Evolutionary conservation across 148 eudicot genomes (phyloP), one percentile per base, ranked within the genome.

Genomic region (Pouteria glomerata): DNA sequence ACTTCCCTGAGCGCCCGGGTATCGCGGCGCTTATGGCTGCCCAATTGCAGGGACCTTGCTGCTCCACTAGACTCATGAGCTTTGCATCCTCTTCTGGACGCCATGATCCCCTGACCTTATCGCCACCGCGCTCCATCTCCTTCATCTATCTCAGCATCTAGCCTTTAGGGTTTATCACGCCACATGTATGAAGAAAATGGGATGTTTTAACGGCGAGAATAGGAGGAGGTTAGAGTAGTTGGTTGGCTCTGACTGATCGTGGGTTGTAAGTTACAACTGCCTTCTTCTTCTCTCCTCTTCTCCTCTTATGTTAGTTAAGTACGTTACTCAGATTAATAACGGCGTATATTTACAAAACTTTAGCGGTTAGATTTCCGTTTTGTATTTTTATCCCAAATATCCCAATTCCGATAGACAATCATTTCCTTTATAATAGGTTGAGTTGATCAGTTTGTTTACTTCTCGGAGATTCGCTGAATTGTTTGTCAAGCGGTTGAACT

Each of bases 21-120:
- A 90, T 76, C 0, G 78, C 84, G 19, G 74, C 35, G 71, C 87
- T 85, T 6, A 90, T 87, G 8, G 76, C 58, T 24, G 90, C 82
- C 96, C 96, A 90, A 48, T 87, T 90, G 0, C 88, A 79, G 0
- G 96, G 82, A 0, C 96, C 96, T 5, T 85, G 88, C 47, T 82
- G 50, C 14, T 84, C 80, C 27, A 87, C 92, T 3, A 88, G 70
- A 69, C 75, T 76, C 1, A 52, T 52, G n/a, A 90, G 63, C 3
- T 66, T 45, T 0, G 72, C 80, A 24, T 90, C 96, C 76, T 90
- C 96, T 23, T 82, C 78, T 1, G 90, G 87, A 33, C 77, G 84
- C 96, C 96, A 90, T 6, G 90, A 80, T 0, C 92, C 89, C 39
- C 85, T 83, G 11, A 78, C 72, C 71, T 75, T 78, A 27, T 59